These are phyloP conservation scores for Mesembryanthemum crystallinum DNA, from an alignment of 148 eudicot species.

Conservation along the genomic window DNA sequence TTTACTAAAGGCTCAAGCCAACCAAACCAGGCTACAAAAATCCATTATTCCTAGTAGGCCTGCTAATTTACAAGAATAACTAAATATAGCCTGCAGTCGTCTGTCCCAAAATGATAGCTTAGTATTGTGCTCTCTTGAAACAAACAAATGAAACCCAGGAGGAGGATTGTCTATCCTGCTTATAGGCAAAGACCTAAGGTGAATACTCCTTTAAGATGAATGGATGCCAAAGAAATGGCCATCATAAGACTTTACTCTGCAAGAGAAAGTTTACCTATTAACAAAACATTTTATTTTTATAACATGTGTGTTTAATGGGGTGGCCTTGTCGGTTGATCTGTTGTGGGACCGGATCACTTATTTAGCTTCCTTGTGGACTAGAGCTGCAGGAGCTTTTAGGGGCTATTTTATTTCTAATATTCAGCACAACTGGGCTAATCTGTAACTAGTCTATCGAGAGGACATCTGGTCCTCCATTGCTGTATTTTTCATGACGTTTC, in stretches of 20 bases:
- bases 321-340: too few relatives aligned
- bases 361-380: too few relatives aligned
- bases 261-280: background rate
- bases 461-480: too few relatives aligned
- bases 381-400: too few relatives aligned
- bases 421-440: too few relatives aligned
- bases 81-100: background rate
- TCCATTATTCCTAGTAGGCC: background rate
- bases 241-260: background rate
- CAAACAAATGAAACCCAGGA: background rate
- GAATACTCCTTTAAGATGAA: background rate
- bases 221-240: background rate
- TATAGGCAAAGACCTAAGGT: background rate
- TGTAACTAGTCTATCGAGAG: too few relatives aligned
- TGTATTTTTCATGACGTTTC: too few relatives aligned
- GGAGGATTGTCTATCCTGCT: background rate
- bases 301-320: too few relatives aligned
- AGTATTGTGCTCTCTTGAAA: background rate
- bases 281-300: background rate
- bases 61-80: background rate
- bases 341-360: too few relatives aligned
- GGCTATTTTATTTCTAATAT: too few relatives aligned
- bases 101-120: background rate
- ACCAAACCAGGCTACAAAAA: constrained; percentile 1
- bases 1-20: background rate